Evolutionary conservation across 768 basidiomycete genomes (phyloP), one percentile per base, ranked within the genome.

Genomic region (Gloeostereum incarnatum): DNA sequence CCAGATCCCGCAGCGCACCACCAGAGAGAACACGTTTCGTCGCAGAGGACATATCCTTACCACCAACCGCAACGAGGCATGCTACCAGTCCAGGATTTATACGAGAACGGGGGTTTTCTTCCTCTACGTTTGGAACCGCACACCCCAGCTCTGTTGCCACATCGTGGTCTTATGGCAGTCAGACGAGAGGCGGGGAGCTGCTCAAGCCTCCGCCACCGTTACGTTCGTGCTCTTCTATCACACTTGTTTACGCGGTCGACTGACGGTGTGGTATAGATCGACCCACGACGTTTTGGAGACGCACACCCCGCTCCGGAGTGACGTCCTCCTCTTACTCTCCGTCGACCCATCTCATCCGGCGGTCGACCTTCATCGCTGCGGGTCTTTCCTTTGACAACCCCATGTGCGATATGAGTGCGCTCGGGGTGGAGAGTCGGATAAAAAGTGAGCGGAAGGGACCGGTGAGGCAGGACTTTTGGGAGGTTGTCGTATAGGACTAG

Each of bases 221-320:
- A 34, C 66, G 80, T 83, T n/a, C n/a, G n/a, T n/a, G n/a, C n/a
- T n/a, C n/a, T 67, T 25, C 23, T 27, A 14, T 19, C 35, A 10
- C n/a, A 5, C 13, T 18, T 5, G n/a, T 2, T n/a, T 5, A 31
- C 20, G n/a, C n/a, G n/a, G n/a, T n/a, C n/a, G n/a, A n/a, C n/a
- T n/a, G n/a, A n/a, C n/a, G n/a, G n/a, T n/a, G n/a, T n/a, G n/a
- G n/a, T 31, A 13, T 43, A 87, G 84, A 85, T 24, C 80, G 84
- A n/a, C 83, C 85, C 0, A 82, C 75, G 6, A 81, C 85, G 0
- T 86, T 88, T 54, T 88, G 84, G 85, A 68, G 81, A 22, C 78
- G 75, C 45, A 84, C 80, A 1, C 69, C 60, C 22, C 73, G 78
- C 10, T 82, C 81, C n/a, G 85, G 81, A 11, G 81, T 87, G 1